These are phyloP conservation scores for Quercus phellos DNA, from an alignment of 331 rosid genomes.

Conservation along the genomic window DNA sequence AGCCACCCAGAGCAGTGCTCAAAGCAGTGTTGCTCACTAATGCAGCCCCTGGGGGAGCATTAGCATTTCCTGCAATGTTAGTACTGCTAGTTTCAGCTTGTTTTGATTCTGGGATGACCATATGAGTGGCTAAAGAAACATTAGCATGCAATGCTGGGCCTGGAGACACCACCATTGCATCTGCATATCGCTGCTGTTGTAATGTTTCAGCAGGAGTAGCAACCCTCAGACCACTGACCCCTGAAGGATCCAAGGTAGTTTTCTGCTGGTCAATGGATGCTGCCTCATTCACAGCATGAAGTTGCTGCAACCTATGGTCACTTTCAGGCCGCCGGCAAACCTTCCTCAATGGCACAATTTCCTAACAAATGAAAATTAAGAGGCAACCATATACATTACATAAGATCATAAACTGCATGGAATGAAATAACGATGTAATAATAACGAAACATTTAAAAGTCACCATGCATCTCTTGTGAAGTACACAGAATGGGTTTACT, in stretches of 20 bases:
- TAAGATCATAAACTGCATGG: neutral
- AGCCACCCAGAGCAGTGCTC: constrained; percentile 11
- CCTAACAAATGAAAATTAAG: constrained; percentile 38
- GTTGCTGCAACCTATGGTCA: constrained; percentile 87
- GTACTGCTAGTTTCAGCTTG: constrained; percentile 36
- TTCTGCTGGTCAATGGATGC: constrained; percentile 53
- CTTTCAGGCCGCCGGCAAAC: constrained; percentile 95
- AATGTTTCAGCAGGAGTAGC: constrained; percentile 40
- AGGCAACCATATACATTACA: neutral
- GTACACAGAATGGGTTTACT: neutral
- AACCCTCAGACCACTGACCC: constrained; percentile 23
- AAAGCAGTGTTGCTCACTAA: constrained; percentile 10
- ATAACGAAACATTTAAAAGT: neutral
- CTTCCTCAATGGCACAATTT: constrained; percentile 90
- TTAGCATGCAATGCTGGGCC: constrained; percentile 32
- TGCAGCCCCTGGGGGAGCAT: constrained; percentile 15
- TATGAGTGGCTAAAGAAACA: constrained; percentile 29
- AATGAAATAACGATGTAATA: neutral
- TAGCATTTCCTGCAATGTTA: constrained; percentile 35
- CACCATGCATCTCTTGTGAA: neutral
- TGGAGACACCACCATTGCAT: constrained; percentile 16
- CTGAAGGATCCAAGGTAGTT: constrained; percentile 35
- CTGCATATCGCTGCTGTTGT: constrained; percentile 51
- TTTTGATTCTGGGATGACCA: constrained; percentile 38
- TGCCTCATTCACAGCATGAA: constrained; percentile 68